Percentiles rank a stretch among this genome's conserved stretches.
Conservation (phyloP, 202 grass and related monocot genomes). For the Saccharum hybrid region DNA sequence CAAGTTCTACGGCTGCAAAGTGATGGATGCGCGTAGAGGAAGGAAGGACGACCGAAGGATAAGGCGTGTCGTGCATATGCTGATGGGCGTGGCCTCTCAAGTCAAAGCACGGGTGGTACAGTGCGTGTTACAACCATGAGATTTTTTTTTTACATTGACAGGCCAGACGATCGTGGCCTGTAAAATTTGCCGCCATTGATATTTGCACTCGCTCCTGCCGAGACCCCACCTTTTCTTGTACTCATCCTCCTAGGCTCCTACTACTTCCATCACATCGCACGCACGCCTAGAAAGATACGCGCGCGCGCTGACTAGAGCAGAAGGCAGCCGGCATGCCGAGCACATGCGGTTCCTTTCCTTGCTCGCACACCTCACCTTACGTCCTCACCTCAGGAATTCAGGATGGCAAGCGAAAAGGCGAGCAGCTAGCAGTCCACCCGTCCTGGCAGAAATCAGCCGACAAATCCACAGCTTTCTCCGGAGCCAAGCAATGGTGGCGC, state of each 20-base stretch:
- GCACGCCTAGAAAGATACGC: slow-evolving; percentile 33
- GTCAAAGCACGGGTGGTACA: slow-evolving; percentile 10
- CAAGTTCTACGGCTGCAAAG: background rate
- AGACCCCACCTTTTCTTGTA: background rate
- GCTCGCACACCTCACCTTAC: background rate
- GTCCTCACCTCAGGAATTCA: background rate
- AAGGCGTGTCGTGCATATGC: background rate
- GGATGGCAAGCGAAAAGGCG: background rate
- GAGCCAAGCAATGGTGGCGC: background rate
- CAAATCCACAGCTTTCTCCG: background rate
- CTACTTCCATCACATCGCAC: slow-evolving; percentile 10
- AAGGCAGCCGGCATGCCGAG: background rate
- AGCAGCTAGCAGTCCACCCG: background rate
- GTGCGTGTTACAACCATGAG: background rate
- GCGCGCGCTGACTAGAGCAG: background rate
- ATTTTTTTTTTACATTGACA: background rate
- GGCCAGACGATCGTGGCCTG: background rate
- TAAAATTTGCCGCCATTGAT: background rate
- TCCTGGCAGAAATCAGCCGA: background rate
- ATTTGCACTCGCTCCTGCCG: no score
- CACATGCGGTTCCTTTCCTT: slow-evolving; percentile 1
- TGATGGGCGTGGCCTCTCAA: background rate
- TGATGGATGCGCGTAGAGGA: background rate
- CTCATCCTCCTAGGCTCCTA: background rate
- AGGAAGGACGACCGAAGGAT: background rate